These are phyloP conservation scores for Ganoderma meredithae DNA, from an alignment of 1,284 basidiomycete genomes.

Conservation along the genomic window DNA sequence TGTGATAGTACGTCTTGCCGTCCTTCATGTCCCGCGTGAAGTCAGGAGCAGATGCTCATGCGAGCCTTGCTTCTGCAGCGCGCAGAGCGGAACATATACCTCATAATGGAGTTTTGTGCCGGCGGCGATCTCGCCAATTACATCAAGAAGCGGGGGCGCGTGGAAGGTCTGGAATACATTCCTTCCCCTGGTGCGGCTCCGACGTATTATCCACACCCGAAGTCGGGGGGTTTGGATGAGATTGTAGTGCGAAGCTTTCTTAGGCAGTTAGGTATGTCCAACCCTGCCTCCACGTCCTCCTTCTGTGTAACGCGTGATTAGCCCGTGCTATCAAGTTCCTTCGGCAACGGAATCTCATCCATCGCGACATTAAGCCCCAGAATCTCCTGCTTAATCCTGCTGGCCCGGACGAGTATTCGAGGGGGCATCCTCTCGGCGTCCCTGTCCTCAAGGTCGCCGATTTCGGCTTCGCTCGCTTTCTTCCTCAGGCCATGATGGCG, in stretches of 20 bases:
- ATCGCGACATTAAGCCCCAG: conserved; percentile 98
- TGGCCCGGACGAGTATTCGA: conserved; percentile 76
- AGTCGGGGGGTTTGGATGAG: conserved; percentile 90
- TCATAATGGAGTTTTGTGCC: conserved; percentile 98
- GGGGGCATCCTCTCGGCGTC: conserved; percentile 91
- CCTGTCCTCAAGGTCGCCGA: conserved; percentile 97
- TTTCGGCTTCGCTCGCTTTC: conserved; percentile 95
- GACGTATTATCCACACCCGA: conserved; percentile 90
- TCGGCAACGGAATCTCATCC: conserved; percentile 89
- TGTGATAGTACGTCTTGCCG: conserved; percentile 72
- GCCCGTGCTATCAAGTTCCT: conserved; percentile 95
- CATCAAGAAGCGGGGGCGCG: conserved; percentile 91
- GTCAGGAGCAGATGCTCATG: background rate
- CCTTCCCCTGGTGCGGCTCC: conserved; percentile 72
- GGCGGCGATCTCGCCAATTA: conserved; percentile 96
- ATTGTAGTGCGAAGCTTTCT: conserved; percentile 93
- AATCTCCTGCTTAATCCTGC: conserved; percentile 92
- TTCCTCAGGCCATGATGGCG: conserved; percentile 93
- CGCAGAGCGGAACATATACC: conserved; percentile 92
- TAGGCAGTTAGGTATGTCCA: conserved; percentile 82
- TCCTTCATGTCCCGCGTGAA: background rate
- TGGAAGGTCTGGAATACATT: conserved; percentile 85
- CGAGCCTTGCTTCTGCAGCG: conserved; percentile 59
- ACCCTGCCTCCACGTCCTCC: no score
- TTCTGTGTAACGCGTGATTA: conserved; percentile 38